These are phyloP conservation scores for Plantago ovata DNA, from an alignment of 257 asterid genomes.

Conservation along the genomic window DNA sequence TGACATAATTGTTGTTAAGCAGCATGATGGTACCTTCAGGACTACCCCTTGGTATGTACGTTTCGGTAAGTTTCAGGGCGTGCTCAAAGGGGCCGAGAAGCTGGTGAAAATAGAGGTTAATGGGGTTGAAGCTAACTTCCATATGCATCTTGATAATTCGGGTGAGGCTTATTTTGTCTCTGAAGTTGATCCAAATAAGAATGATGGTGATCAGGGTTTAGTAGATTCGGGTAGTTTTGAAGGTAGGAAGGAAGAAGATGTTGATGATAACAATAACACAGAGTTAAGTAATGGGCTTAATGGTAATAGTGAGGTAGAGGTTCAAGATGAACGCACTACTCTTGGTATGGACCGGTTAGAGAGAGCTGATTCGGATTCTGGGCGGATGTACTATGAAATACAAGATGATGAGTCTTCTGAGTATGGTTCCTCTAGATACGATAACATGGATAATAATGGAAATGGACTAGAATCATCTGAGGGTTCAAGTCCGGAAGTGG, in stretches of 20 bases:
- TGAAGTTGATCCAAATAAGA: constrained; percentile 50
- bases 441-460: constrained; percentile 53
- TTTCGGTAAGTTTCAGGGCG: constrained; percentile 91
- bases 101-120: constrained; percentile 78
- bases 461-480: constrained; percentile 51
- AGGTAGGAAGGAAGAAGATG: too few species aligned
- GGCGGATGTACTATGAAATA: constrained; percentile 68
- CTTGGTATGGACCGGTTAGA: constrained; percentile 63
- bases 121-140: constrained; percentile 70
- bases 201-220: constrained; percentile 19
- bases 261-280: too few species aligned
- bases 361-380: constrained; percentile 73
- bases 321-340: constrained; percentile 57
- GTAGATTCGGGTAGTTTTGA: too few species aligned
- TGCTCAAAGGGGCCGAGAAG: constrained; percentile 84
- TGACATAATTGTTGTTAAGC: constrained; percentile 78
- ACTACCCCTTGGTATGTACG: constrained; percentile 94
- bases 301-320: constrained; percentile 36
- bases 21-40: constrained; percentile 72
- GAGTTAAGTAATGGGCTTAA: constrained; percentile 20
- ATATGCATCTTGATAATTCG: constrained; percentile 81
- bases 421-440: constrained; percentile 54
- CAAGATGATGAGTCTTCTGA: constrained; percentile 73
- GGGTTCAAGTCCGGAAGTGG: constrained; percentile 67
- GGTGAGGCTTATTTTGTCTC: constrained; percentile 88